phyloP scores from a whole-genome alignment of 176 grass and related monocot genomes.

The Aegilops bicornis region DNA sequence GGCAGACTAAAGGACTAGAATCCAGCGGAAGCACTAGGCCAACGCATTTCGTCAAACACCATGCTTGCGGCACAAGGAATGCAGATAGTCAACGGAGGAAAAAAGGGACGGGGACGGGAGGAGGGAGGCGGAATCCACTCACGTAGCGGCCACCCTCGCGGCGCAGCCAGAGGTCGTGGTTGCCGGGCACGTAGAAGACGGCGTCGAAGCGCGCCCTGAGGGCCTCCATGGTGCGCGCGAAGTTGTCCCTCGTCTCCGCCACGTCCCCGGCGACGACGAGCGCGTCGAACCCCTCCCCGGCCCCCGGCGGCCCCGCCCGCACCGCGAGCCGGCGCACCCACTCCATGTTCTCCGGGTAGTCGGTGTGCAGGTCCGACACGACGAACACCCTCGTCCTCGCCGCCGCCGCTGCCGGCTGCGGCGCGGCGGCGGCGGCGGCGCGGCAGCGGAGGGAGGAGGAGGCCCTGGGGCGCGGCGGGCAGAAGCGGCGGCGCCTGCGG shows the following conservation, averaged over 20 bases:
- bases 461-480: background rate
- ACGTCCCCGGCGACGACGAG: slow-evolving; percentile 91
- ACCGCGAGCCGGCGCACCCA: slow-evolving; percentile 72
- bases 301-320: slow-evolving; percentile 1
- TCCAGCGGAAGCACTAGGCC: background rate
- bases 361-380: slow-evolving; percentile 89
- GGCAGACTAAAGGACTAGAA: background rate
- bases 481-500: slow-evolving; percentile 17
- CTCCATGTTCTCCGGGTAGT: slow-evolving; percentile 94
- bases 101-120: background rate
- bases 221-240: slow-evolving; percentile 66
- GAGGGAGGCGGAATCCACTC: slow-evolving; percentile 26
- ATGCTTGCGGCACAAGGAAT: slow-evolving; percentile 7
- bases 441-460: slow-evolving; percentile 17
- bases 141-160: slow-evolving; percentile 73
- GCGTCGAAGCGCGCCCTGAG: slow-evolving; percentile 60
- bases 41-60: slow-evolving; percentile 27
- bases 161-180: slow-evolving; percentile 93
- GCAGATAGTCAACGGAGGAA: background rate
- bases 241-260: slow-evolving; percentile 72
- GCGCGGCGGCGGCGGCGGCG: background rate
- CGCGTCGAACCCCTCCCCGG: slow-evolving; percentile 27
- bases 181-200: slow-evolving; percentile 87
- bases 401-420: background rate
- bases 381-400: slow-evolving; percentile 66